Evolutionary conservation across 352 stramenopile species (phyloP), one percentile per base, ranked within the genome.

Genomic region (Pythium monospermum): DNA sequence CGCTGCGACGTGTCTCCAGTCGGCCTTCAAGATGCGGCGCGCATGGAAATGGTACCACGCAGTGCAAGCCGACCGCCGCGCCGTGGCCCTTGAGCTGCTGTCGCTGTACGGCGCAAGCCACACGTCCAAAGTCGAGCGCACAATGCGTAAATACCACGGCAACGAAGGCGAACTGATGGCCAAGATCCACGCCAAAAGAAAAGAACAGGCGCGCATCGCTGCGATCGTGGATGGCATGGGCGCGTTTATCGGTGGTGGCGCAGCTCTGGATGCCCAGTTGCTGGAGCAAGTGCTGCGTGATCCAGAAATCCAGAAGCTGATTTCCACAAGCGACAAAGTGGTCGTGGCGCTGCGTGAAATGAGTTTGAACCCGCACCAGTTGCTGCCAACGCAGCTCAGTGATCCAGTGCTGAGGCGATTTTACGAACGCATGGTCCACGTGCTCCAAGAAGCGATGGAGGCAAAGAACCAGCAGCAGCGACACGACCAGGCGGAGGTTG

Each of bases 291-390:
- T 88, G 33, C 57, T 88, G 19, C 51, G 66, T 10, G 64, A 88
- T 25, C 47, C 56, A 16, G 54, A 52, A 6, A 76, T 88, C 44
- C 73, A 75, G 4, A 27, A 43, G 10, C 27, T 73, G 25, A 35
- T 61, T 5, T 44, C 83, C 7, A 57, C 72, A 33, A 54, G 62
- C 19, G 68, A 82, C 26, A 68, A 73, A 23, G 68, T 88, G 26
- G 65, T 86, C 1, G 31, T 61, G 15, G 77, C 77, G 18, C 47
- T 88, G 30, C 66, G 77, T 21, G 77, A 88, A 35, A 84, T 88
- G 71, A 85, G 77, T 49, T 54, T 88, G 54, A 72, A 81, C 19
- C 75, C 77, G 7, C 45, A 62, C 11, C 46, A 68, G 10, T 61
- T 79, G 16, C 62, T 88, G 3, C 35, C 57, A n/a, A 44, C 35